Evolutionary conservation across 176 grass and related monocot species (phyloP).

Genomic region (Luzula sylvatica): DNA sequence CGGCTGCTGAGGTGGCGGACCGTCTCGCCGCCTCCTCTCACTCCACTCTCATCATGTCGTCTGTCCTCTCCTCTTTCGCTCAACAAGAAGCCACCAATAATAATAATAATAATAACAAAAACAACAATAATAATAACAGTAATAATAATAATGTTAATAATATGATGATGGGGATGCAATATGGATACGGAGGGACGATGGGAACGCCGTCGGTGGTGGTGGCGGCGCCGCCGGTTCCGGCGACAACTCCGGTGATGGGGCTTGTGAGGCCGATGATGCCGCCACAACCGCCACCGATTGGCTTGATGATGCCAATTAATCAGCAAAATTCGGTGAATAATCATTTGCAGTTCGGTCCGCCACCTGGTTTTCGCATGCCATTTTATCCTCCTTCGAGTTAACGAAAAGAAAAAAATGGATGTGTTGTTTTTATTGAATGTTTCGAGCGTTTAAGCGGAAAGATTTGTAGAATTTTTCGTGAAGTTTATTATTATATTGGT

Average conservation of each 20-base stretch:
- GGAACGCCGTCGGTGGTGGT: background rate
- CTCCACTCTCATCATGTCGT: constrained; percentile 80
- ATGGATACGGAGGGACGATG: constrained; percentile 9
- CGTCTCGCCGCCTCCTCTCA: constrained; percentile 72
- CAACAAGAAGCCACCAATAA: constrained; percentile 58
- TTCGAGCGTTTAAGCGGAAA: too few species aligned
- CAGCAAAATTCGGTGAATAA: constrained; percentile 13
- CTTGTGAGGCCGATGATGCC: constrained; percentile 14
- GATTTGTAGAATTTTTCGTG: too few species aligned
- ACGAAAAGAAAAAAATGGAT: constrained; percentile 39
- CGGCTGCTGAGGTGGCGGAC: constrained; percentile 69
- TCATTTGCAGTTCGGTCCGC: constrained; percentile 44
- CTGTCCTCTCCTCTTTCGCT: constrained; percentile 88
- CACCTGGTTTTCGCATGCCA: constrained; percentile 49
- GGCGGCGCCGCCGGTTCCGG: background rate
- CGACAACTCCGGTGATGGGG: constrained; percentile 1
- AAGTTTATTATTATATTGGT: too few species aligned
- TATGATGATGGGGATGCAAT: constrained; percentile 12
- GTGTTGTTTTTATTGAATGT: too few species aligned
- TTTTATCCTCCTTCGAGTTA: constrained; percentile 65
- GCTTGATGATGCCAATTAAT: constrained; percentile 24
- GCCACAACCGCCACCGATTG: background rate
- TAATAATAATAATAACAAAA: constrained; percentile 9
- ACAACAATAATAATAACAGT: background rate
- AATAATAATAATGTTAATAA: background rate